Conservation (phyloP, 371 early-diverging fungal species). For the Mortierella sp. region DNA sequence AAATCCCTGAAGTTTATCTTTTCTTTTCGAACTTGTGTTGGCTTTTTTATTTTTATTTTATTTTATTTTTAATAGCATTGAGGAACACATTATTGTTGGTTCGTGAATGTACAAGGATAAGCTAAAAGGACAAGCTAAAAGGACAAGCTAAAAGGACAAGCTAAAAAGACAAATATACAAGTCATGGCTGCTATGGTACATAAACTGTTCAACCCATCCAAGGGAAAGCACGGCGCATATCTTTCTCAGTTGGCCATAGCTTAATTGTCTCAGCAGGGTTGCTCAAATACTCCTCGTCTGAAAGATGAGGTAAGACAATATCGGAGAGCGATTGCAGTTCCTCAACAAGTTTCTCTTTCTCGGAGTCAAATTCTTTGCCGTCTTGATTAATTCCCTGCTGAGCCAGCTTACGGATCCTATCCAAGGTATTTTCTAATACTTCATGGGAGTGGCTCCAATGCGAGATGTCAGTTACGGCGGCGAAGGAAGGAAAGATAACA, state of each 20-base stretch:
- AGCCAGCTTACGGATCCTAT: slow-evolving; percentile 36
- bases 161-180: not conserved
- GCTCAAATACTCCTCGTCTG: slow-evolving; percentile 49
- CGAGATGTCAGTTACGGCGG: slow-evolving; percentile 41
- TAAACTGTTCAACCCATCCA: slow-evolving; percentile 29
- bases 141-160: slow-evolving; percentile 2
- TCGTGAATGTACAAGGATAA: not conserved
- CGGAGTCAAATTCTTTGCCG: slow-evolving; percentile 23
- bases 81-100: not conserved
- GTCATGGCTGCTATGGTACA: not conserved
- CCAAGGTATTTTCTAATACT: slow-evolving; percentile 30
- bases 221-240: slow-evolving; percentile 50
- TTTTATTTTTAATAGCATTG: not conserved
- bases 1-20: not conserved
- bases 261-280: slow-evolving; percentile 42
- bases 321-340: slow-evolving; percentile 47
- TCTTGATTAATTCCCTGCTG: slow-evolving; percentile 42
- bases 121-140: slow-evolving; percentile 20
- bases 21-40: not conserved
- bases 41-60: not conserved
- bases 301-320: slow-evolving; percentile 50
- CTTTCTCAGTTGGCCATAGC: slow-evolving; percentile 50
- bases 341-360: slow-evolving; percentile 30
- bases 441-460: slow-evolving; percentile 54
- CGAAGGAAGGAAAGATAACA: slow-evolving; percentile 46